A percentile compares a stretch with the other conserved stretches of the same genome.
These are phyloP conservation scores for Nematodospora anomalae DNA, from an alignment of 1,139 yeast species.

Conservation along the genomic window DNA sequence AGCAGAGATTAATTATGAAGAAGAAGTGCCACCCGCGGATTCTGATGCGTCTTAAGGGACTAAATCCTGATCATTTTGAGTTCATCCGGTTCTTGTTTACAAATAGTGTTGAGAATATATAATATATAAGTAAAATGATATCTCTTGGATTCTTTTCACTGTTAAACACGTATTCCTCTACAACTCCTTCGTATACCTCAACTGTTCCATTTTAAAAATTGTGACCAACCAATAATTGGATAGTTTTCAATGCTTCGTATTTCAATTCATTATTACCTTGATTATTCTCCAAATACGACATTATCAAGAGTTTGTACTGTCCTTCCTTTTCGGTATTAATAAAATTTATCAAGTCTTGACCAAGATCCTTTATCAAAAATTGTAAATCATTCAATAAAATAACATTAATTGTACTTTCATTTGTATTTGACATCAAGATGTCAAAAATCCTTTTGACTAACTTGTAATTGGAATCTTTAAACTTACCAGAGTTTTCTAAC, in stretches of 20 bases:
- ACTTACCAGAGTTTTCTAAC: constrained; percentile 75
- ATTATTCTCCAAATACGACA: constrained; percentile 74
- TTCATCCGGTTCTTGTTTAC: too few relatives aligned
- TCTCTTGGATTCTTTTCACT: too few relatives aligned
- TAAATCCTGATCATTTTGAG: too few relatives aligned
- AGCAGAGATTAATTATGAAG: too few relatives aligned
- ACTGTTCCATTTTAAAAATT: constrained; percentile 27
- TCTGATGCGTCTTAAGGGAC: too few relatives aligned
- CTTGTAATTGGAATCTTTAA: constrained; percentile 77
- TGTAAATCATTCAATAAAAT: constrained; percentile 58
- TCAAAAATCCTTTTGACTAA: constrained; percentile 55
- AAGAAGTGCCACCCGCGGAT: too few relatives aligned
- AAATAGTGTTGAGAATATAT: too few relatives aligned
- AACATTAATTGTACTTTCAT: constrained; percentile 30
- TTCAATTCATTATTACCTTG: constrained; percentile 82
- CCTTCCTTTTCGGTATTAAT: constrained; percentile 61
- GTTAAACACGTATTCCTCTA: too few relatives aligned
- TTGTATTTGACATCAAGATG: constrained; percentile 28
- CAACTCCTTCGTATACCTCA: too few relatives aligned
- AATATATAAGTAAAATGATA: too few relatives aligned
- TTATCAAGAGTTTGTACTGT: constrained; percentile 66
- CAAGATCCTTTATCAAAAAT: constrained; percentile 42
- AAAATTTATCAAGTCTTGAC: constrained; percentile 68
- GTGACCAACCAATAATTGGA: constrained; percentile 88
- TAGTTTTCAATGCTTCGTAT: constrained; percentile 91